A percentile compares a stretch with the other conserved stretches of the same genome.
Evolutionary conservation across 768 basidiomycete genomes (phyloP).

Genomic region (Russula sp.): DNA sequence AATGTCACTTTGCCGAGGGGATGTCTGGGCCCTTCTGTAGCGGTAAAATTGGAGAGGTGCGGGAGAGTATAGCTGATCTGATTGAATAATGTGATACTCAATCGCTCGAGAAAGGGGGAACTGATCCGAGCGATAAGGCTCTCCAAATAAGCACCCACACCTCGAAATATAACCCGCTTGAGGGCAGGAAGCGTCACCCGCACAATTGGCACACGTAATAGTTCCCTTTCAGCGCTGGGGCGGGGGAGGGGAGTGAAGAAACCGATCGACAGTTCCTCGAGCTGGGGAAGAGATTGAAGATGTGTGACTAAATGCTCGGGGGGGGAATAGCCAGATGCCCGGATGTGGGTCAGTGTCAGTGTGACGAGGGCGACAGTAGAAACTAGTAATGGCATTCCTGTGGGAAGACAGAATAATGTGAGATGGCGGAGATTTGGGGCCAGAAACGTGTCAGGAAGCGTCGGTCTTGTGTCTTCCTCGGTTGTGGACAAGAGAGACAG

Average conservation of each 20-base stretch:
- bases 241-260: neutral
- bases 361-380: neutral
- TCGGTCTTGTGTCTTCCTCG: neutral
- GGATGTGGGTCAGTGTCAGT: neutral
- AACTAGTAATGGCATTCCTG: neutral
- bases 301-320: neutral
- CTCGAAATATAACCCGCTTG: neutral
- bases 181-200: neutral
- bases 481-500: neutral
- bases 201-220: neutral
- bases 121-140: neutral
- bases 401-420: neutral
- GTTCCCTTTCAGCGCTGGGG: neutral
- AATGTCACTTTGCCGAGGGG: neutral
- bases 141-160: neutral
- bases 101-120: neutral
- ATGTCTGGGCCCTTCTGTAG: neutral
- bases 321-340: neutral
- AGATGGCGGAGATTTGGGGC: neutral
- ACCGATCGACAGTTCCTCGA: conserved; percentile 5
- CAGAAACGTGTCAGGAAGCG: neutral
- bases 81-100: neutral
- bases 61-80: neutral
- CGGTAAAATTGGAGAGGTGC: neutral
- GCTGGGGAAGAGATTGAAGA: neutral